Percentiles rank a stretch among this genome's conserved stretches.
phyloP scores from a whole-genome alignment of 2,329 filamentous ascomycete genomes.

The Podosphaera aphanis region DNA sequence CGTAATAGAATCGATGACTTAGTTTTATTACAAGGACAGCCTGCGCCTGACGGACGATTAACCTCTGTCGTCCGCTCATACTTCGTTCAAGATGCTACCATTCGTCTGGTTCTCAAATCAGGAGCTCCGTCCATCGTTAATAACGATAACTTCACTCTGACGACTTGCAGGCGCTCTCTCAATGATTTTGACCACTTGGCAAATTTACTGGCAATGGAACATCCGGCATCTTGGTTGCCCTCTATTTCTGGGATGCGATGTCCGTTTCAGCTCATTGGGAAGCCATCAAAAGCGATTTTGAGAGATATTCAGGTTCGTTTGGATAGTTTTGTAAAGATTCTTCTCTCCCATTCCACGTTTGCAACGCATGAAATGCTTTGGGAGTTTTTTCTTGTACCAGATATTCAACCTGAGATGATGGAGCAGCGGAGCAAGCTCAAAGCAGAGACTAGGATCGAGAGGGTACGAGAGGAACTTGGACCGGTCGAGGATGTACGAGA shows the following conservation, averaged over 20 bases:
- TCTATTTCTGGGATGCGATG: conserved; percentile 54
- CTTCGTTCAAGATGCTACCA: conserved; percentile 88
- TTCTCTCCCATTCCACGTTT: conserved; percentile 78
- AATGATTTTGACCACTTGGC: conserved; percentile 80
- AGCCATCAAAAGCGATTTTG: conserved; percentile 66
- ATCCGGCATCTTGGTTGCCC: conserved; percentile 88
- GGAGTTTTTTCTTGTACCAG: conserved; percentile 96
- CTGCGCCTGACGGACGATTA: conserved; percentile 54
- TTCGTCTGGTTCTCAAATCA: conserved; percentile 82
- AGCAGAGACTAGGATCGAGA: conserved; percentile 59
- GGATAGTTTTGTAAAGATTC: conserved; percentile 68
- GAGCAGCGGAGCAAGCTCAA: conserved; percentile 72
- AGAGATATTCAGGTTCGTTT: conserved; percentile 71
- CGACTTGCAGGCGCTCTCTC: conserved; percentile 72
- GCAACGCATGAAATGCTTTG: conserved; percentile 91
- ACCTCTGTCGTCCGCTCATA: conserved; percentile 88
- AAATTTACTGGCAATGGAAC: conserved; percentile 62
- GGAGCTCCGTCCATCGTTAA: conserved; percentile 54
- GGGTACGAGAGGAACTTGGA: conserved; percentile 68
- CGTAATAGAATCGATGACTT: conserved; percentile 91
- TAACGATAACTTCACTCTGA: conserved; percentile 63
- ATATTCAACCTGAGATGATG: conserved; percentile 77
- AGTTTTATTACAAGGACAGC: conserved; percentile 52
- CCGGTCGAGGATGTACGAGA: conserved; percentile 66
- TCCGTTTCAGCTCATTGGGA: conserved; percentile 80